These are phyloP conservation scores for Erodium maritimum DNA, from an alignment of 345 rosid genomes.

Conservation along the genomic window DNA sequence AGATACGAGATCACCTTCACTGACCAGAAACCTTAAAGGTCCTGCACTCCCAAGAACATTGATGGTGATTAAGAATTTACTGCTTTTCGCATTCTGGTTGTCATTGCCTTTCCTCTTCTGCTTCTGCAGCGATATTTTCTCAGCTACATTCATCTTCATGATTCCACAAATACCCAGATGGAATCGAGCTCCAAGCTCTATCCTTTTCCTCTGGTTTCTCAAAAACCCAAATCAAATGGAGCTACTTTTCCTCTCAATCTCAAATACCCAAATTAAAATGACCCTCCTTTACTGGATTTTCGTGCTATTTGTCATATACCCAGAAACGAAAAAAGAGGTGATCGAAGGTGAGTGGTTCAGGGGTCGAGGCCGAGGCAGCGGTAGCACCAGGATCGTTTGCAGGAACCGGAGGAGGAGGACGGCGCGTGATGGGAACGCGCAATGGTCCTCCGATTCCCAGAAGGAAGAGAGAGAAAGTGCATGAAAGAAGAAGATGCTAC, in stretches of 20 bases:
- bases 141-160: conserved; percentile 9
- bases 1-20: conserved; percentile 41
- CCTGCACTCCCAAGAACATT: conserved; percentile 76
- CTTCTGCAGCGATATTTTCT: conserved; percentile 15
- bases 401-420: conserved; percentile 24
- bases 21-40: conserved; percentile 56
- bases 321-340: no score
- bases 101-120: conserved; percentile 7
- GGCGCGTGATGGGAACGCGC: conserved; percentile 7
- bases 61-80: conserved; percentile 40
- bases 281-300: not conserved
- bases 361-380: conserved; percentile 46
- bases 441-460: not conserved
- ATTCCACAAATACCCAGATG: not conserved
- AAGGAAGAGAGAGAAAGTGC: no score
- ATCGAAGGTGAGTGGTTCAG: conserved; percentile 1
- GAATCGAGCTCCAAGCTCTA: no score
- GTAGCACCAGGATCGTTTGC: conserved; percentile 35
- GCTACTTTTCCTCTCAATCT: no score
- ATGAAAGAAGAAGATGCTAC: no score
- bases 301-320: no score
- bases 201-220: no score
- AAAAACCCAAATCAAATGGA: no score
- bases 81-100: conserved; percentile 22
- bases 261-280: not conserved